phyloP scores from a whole-genome alignment of 2,329 filamentous ascomycete species.

The Epichloe sibirici region DNA sequence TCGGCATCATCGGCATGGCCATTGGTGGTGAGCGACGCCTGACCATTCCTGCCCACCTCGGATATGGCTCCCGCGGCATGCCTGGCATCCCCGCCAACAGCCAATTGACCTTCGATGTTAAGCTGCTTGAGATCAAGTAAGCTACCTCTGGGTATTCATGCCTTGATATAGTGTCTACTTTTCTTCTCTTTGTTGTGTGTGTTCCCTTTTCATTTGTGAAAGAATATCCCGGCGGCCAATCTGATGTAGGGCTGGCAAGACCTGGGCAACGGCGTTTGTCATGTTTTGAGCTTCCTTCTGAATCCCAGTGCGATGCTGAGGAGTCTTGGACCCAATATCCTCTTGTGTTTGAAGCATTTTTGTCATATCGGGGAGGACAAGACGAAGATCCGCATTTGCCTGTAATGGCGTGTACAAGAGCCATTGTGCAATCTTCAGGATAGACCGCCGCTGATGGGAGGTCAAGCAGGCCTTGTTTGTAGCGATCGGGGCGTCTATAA shows the following conservation, averaged over 20 bases:
- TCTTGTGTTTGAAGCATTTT: neutral
- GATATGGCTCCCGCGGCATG: slow-evolving; percentile 74
- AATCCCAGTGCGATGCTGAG: slow-evolving; percentile 19
- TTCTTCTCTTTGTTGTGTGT: slow-evolving; percentile 1
- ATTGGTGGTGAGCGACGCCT: slow-evolving; percentile 89
- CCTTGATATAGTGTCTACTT: neutral
- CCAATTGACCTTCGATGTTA: slow-evolving; percentile 83
- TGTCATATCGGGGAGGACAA: slow-evolving; percentile 3
- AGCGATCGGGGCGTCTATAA: slow-evolving; percentile 2
- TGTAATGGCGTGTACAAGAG: slow-evolving; percentile 2
- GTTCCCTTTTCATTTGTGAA: neutral
- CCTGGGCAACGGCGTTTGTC: slow-evolving; percentile 8
- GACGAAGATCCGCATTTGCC: slow-evolving; percentile 2
- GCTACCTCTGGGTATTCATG: slow-evolving; percentile 8
- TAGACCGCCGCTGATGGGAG: neutral
- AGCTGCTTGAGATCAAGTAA: slow-evolving; percentile 75
- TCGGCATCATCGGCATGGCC: slow-evolving; percentile 84
- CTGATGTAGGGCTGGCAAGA: slow-evolving; percentile 1
- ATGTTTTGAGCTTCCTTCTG: slow-evolving; percentile 3
- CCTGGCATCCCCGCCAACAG: slow-evolving; percentile 88
- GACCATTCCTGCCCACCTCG: slow-evolving; percentile 74
- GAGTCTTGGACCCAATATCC: slow-evolving; percentile 35
- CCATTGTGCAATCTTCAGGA: slow-evolving; percentile 1
- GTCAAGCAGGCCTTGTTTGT: slow-evolving; percentile 1
- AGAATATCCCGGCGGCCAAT: slow-evolving; percentile 5